A percentile compares a stretch with the other conserved stretches of the same genome.
These are phyloP conservation scores for Cochlearia excelsa DNA, from an alignment of 345 rosid species.

Conservation along the genomic window DNA sequence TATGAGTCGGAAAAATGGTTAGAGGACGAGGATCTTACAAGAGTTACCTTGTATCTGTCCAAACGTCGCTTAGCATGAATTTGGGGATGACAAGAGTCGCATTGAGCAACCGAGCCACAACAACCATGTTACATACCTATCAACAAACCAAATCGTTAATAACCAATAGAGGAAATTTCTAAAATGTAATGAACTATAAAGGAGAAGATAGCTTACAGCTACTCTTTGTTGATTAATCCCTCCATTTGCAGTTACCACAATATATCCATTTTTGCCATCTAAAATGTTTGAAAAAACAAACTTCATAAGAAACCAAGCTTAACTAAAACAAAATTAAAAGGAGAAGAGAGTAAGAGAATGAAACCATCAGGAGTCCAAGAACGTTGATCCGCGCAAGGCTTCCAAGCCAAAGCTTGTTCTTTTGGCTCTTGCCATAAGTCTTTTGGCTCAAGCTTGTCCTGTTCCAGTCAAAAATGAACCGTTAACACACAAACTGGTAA, in stretches of 20 bases:
- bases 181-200: not conserved
- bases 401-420: constrained; percentile 75
- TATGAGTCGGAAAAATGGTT: not conserved
- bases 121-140: constrained; percentile 93
- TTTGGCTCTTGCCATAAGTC: constrained; percentile 85
- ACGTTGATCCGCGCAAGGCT: constrained; percentile 77
- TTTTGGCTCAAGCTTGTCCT: constrained; percentile 83
- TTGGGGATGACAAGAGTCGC: constrained; percentile 85
- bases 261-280: constrained; percentile 85
- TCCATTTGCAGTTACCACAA: constrained; percentile 93
- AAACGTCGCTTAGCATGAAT: constrained; percentile 88
- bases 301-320: constrained; percentile 9
- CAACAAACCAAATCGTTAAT: not conserved
- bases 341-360: constrained; percentile 21
- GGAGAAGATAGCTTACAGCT: constrained; percentile 55
- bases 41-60: constrained; percentile 85
- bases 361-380: constrained; percentile 65
- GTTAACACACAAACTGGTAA: constrained; percentile 2
- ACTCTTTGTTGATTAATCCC: constrained; percentile 98
- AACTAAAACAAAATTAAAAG: not conserved
- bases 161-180: not conserved
- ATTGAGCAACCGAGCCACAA: constrained; percentile 73
- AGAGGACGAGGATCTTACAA: constrained; percentile 14
- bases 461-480: constrained; percentile 35
- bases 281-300: not conserved